Conservation (phyloP, 805 yeast genomes). For the Wickerhamomyces kurtzmanii region DNA sequence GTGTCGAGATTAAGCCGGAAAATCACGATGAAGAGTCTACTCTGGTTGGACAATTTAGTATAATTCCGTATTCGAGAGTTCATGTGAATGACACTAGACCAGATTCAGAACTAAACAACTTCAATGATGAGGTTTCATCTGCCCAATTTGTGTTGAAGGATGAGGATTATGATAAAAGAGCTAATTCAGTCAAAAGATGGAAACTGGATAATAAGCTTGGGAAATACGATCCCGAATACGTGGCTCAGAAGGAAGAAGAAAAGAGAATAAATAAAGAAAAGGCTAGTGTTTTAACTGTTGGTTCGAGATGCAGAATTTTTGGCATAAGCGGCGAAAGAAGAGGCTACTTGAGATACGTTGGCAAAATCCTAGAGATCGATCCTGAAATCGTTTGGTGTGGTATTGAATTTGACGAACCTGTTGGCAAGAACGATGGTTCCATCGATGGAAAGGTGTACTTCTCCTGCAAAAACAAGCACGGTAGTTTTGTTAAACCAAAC, state of each 20-base stretch:
- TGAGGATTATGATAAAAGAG: conserved; percentile 48
- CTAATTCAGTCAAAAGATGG: conserved; percentile 68
- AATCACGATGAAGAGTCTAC: conserved; percentile 8
- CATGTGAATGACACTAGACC: conserved; percentile 50
- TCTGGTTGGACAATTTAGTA: conserved; percentile 1
- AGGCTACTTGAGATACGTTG: conserved; percentile 67
- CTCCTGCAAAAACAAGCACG: conserved; percentile 44
- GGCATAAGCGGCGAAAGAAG: conserved; percentile 40
- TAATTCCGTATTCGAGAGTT: conserved; percentile 35
- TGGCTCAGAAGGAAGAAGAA: conserved; percentile 18
- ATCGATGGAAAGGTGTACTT: conserved; percentile 55
- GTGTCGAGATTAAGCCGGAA: conserved; percentile 14
- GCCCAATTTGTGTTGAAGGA: conserved; percentile 40
- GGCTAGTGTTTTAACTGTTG: conserved; percentile 28
- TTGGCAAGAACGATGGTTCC: conserved; percentile 79
- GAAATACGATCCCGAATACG: conserved; percentile 50
- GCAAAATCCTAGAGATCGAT: conserved; percentile 54
- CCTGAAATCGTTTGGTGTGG: conserved; percentile 66
- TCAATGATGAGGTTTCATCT: conserved; percentile 23
- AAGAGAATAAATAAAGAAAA: conserved; percentile 18
- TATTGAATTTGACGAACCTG: conserved; percentile 74
- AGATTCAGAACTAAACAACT: conserved; percentile 35
- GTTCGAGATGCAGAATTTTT: conserved; percentile 43
- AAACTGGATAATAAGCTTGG: conserved; percentile 63
- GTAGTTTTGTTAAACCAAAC: conserved; percentile 69